Evolutionary conservation across 768 basidiomycete species (phyloP).

Genomic region (Serendipita indica): DNA sequence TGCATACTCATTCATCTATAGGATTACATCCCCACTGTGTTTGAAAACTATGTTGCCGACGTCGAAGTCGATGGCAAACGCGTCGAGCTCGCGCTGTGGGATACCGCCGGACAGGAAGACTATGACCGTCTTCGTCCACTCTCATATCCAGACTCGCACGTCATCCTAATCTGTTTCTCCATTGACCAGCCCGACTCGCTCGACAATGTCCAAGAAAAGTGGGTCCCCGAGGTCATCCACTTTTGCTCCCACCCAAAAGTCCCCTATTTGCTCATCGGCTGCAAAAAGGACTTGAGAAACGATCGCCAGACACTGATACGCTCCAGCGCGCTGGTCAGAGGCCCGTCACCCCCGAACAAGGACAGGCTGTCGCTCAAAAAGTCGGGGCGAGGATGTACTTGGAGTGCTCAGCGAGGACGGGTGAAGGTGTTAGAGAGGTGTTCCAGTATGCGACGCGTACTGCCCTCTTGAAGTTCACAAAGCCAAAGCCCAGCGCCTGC

Average conservation of each 20-base stretch:
- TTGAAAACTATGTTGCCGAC: conserved; percentile 12
- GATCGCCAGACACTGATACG: conserved; percentile 15
- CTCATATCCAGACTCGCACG: conserved; percentile 13
- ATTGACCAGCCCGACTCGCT: conserved; percentile 12
- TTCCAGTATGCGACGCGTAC: conserved; percentile 13
- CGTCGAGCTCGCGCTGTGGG: conserved; percentile 13
- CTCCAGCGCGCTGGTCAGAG: conserved; percentile 15
- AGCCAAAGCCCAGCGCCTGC: neutral
- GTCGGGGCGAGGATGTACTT: conserved; percentile 8
- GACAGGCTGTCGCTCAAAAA: conserved; percentile 7
- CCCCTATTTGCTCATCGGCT: conserved; percentile 17
- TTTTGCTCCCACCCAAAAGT: conserved; percentile 14
- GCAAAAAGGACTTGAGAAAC: conserved; percentile 18
- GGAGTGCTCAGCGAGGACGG: conserved; percentile 15
- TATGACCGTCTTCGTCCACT: conserved; percentile 12
- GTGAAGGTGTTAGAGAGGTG: conserved; percentile 17
- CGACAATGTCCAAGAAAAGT: conserved; percentile 13
- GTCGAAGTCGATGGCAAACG: conserved; percentile 12
- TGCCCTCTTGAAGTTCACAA: neutral
- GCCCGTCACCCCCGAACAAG: conserved; percentile 15
- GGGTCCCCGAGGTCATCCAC: conserved; percentile 17
- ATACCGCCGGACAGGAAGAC: conserved; percentile 9
- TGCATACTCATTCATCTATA: neutral
- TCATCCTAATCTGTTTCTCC: conserved; percentile 13
- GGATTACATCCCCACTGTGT: conserved; percentile 12